A percentile compares a stretch with the other conserved stretches of the same genome.
phyloP scores from a whole-genome alignment of 208 protist genomes.

The Acanthamoeba sp. region DNA sequence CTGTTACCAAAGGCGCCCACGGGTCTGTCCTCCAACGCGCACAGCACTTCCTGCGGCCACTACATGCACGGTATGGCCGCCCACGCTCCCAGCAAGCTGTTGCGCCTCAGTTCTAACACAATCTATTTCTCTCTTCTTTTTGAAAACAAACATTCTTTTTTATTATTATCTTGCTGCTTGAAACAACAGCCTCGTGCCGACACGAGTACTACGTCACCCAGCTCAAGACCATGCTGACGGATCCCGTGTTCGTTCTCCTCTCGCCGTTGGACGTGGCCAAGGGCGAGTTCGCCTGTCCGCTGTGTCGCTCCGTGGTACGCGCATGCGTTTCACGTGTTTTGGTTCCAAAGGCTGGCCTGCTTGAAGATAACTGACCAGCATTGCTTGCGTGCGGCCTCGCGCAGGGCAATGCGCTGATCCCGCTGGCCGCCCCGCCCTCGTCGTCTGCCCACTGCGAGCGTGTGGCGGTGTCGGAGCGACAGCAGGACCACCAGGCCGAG shows the following conservation, averaged over 20 bases:
- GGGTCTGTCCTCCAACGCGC: neutral
- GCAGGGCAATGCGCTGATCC: slow-evolving; percentile 53
- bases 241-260: neutral
- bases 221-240: slow-evolving; percentile 26
- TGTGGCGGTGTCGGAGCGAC: neutral
- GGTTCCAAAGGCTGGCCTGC: too few relatives aligned
- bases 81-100: neutral
- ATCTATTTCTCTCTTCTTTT: neutral
- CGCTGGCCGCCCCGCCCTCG: neutral
- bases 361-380: too few relatives aligned
- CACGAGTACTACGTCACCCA: slow-evolving; percentile 46
- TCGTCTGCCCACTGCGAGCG: neutral
- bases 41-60: slow-evolving; percentile 57
- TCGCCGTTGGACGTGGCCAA: neutral
- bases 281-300: slow-evolving; percentile 57
- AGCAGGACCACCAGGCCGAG: neutral
- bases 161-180: too few relatives aligned
- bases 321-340: too few relatives aligned
- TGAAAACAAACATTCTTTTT: too few relatives aligned
- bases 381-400: neutral
- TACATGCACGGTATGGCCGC: slow-evolving; percentile 15
- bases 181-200: neutral
- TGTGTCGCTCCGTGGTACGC: slow-evolving; percentile 37
- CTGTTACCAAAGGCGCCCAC: too few relatives aligned
- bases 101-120: neutral